phyloP scores from a whole-genome alignment of 345 rosid genomes.

The Citrus glauca region DNA sequence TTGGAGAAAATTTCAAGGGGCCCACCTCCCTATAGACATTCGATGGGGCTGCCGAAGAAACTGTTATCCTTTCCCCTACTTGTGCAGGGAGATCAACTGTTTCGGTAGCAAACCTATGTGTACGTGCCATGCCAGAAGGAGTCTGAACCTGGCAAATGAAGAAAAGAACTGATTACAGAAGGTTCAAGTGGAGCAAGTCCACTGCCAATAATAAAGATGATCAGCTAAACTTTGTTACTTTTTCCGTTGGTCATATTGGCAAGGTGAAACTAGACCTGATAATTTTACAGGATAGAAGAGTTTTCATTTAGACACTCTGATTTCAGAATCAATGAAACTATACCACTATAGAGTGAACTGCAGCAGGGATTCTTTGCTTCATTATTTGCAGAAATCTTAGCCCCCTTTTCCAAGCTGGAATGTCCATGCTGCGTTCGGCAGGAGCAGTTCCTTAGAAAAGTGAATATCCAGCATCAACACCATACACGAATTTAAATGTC shows the following conservation, averaged over 20 bases:
- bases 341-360: conserved; percentile 96
- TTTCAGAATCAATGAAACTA: conserved; percentile 11
- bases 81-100: conserved; percentile 93
- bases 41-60: conserved; percentile 83
- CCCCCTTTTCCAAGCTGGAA: conserved; percentile 90
- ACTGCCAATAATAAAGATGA: background rate
- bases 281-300: background rate
- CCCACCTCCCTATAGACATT: conserved; percentile 72
- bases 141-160: conserved; percentile 57
- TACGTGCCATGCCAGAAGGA: conserved; percentile 83
- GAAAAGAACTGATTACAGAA: conserved; percentile 5
- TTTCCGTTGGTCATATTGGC: background rate
- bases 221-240: background rate
- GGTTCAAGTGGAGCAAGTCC: background rate
- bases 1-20: conserved; percentile 79
- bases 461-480: conserved; percentile 94
- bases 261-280: background rate
- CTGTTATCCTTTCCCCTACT: conserved; percentile 89
- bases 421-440: conserved; percentile 99
- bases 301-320: background rate
- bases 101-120: conserved; percentile 91
- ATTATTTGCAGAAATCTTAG: conserved; percentile 68
- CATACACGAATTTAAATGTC: conserved; percentile 34
- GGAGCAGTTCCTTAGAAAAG: conserved; percentile 98
- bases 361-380: conserved; percentile 69